Evolutionary conservation across 1,284 basidiomycete genomes (phyloP).

Genomic region (Austropuccinia psidii): DNA sequence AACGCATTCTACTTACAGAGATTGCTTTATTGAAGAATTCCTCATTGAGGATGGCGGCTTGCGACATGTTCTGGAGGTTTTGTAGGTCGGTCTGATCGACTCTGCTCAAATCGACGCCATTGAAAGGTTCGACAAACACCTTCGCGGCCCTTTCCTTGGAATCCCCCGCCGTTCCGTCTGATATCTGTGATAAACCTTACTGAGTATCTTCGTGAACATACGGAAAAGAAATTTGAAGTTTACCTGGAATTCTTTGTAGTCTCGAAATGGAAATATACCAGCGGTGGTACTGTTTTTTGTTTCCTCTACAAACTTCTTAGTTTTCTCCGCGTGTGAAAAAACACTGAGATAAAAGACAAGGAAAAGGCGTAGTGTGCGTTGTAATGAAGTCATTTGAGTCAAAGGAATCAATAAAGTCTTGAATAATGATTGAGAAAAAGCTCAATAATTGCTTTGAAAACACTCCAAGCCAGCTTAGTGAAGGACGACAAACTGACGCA

Average conservation of each 20-base stretch:
- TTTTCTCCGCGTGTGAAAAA: too few species aligned
- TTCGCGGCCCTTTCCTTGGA: neutral
- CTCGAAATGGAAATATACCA: neutral
- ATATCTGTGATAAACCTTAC: neutral
- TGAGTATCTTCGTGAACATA: neutral
- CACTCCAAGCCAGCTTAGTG: too few species aligned
- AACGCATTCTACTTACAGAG: neutral
- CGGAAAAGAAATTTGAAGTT: neutral
- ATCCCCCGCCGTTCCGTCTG: neutral
- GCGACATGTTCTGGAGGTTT: neutral
- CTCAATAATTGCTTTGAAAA: too few species aligned
- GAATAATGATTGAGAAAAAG: too few species aligned
- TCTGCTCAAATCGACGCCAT: neutral
- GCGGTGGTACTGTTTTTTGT: too few species aligned
- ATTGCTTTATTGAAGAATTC: neutral
- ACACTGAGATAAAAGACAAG: too few species aligned
- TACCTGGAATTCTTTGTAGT: conserved; percentile 4
- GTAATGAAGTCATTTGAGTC: too few species aligned
- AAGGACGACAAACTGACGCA: too few species aligned
- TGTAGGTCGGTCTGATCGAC: neutral
- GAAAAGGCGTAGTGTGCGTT: too few species aligned
- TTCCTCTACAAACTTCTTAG: too few species aligned
- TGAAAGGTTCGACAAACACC: neutral
- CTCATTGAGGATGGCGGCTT: neutral
- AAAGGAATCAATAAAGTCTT: too few species aligned